Evolutionary conservation across 2,329 filamentous ascomycete species (phyloP), one percentile per base, ranked within the genome.

Genomic region (Taxawa tesnikishii): DNA sequence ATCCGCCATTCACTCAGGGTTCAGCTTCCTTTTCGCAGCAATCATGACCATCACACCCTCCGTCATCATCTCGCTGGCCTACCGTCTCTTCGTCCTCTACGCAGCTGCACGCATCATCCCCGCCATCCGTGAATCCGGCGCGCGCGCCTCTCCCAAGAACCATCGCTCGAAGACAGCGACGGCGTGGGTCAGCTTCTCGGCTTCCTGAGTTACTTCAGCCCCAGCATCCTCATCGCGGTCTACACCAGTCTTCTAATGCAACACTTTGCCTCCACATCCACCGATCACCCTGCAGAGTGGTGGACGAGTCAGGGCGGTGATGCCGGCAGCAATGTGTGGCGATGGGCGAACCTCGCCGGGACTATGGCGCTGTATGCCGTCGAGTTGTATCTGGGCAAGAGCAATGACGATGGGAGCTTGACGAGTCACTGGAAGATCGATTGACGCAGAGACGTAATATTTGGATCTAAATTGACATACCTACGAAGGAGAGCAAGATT

Each of bases 231-330:
- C 33, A 88, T 98, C 39, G 82, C 90, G 4, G 87, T 96, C 17
- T 98, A 98, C 57, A 98, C 90, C 2, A 94, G 87, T 56, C 62
- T 98, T 31, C 62, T 98, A 19, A 79, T 96, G 63, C 90, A 96
- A 55, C 90, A 98, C 56, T 96, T 98, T 50, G 82, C 84, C 4
- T 79, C 81, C 8, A 79, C 69, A 11, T 73, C 62, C 14, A 60
- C 68, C 32, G 73, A 61, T 54, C 57, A 64, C 54, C 38, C 54
- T 12, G 71, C 70, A 11, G 73, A 76, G 39, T 80, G 87, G 65
- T 94, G 87, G 85, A 87, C 79, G 3, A 76, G 82, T 31, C 78
- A 87, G 47, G 83, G 83, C 11, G 83, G 81, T 5, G 83, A 85
- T 45, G 65, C 76, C 4, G 85, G 83, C 9, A 83, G 85, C 12